Percentiles rank a stretch among this genome's conserved stretches.
These are phyloP conservation scores for Glarea lozoyensis DNA, from an alignment of 495 filamentous ascomycete genomes.

Conservation along the genomic window DNA sequence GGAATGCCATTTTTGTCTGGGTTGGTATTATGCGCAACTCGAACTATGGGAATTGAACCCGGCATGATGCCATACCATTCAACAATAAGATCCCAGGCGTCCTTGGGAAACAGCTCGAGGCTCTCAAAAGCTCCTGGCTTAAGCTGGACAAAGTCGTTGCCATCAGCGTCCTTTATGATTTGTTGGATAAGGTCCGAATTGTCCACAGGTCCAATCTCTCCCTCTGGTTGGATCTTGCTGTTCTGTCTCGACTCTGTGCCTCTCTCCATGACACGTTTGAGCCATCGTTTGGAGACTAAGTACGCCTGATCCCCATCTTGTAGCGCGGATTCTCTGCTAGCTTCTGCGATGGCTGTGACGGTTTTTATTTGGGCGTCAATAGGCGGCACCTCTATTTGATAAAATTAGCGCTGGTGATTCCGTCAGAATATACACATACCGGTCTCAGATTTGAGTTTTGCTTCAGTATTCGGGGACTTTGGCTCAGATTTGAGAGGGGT, in stretches of 20 bases:
- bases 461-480: neutral
- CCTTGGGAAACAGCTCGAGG: slow-evolving; percentile 66
- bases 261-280: slow-evolving; percentile 62
- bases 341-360: slow-evolving; percentile 53
- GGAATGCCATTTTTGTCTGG: slow-evolving; percentile 39
- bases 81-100: slow-evolving; percentile 73
- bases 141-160: slow-evolving; percentile 59
- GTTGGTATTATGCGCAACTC: slow-evolving; percentile 69
- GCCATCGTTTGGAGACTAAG: slow-evolving; percentile 71
- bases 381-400: slow-evolving; percentile 37
- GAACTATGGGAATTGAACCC: slow-evolving; percentile 62
- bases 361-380: slow-evolving; percentile 70
- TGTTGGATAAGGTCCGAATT: slow-evolving; percentile 62
- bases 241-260: slow-evolving; percentile 43
- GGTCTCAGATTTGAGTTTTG: slow-evolving; percentile 1
- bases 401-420: neutral
- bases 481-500: slow-evolving; percentile 5
- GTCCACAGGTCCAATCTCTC: slow-evolving; percentile 72
- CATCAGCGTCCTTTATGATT: slow-evolving; percentile 34
- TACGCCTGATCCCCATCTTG: slow-evolving; percentile 67
- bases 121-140: slow-evolving; percentile 63
- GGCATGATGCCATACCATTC: slow-evolving; percentile 72
- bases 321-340: slow-evolving; percentile 39
- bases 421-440: slow-evolving; percentile 3
- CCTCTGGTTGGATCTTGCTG: slow-evolving; percentile 54